Base-by-base conservation (phyloP, 305 asterid species). In the Fraxinus greggii region DNA sequence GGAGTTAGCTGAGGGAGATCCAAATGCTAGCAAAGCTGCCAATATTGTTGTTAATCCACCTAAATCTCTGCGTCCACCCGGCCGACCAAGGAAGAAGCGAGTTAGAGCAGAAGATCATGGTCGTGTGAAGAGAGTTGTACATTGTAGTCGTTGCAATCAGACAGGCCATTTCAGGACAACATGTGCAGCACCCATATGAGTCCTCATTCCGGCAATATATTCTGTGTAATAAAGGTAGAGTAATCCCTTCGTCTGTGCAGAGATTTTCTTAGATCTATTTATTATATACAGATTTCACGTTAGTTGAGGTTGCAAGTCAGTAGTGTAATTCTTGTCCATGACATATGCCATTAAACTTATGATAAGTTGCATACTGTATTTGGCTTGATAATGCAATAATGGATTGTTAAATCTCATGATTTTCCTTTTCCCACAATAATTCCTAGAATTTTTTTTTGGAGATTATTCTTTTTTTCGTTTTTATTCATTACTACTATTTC, bases 81-180 rank as follows among this genome's bases (percentile, higher is more conserved):
- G 98, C 1, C 84, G 98, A 1, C 98, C 98, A 4, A 89, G 97
- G 90, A 96, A 96, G 92, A 96, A 93, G 87, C 89, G 98, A 4
- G 97, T 93, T 23, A 79, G 99, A 76, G 95, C 98, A 0, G 99
- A 96, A 81, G 98, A 94, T 82, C 92, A 93, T 7, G 98, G 98
- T 17, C 94, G 98, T 4, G 90, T 84, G 82, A 96, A 93, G 92
- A 90, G 99, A 61, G 95, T 94, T 5, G 99, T 93, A 56, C 99
- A 93, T 83, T 93, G 99, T 78, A 94, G 98, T 85, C 92, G 98
- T 0, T 95, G 99, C 90, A 91, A 93, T 82, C 97, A 92, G 91
- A 92, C 98, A 0, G 99, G 99, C 21, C 98, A 95, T 65, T 91
- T 89, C 85, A 87, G 92, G 88, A 91, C 93, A 13, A 92, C 96